These are phyloP conservation scores for Malassezia furfur DNA, from an alignment of 1,284 basidiomycete genomes.

Conservation along the genomic window DNA sequence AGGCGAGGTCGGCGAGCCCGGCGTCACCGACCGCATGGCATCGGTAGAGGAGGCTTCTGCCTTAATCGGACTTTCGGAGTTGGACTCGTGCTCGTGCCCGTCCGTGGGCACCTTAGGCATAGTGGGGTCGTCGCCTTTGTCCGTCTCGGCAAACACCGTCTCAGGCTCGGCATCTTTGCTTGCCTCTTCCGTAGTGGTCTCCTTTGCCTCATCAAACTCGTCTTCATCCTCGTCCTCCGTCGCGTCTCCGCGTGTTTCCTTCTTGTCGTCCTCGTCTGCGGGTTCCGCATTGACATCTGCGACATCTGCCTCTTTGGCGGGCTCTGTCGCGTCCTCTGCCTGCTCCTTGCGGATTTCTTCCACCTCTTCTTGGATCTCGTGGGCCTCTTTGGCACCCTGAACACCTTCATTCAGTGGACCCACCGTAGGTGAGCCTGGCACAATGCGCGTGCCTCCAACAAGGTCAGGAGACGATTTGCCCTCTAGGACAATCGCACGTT, in stretches of 20 bases:
- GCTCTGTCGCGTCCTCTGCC: slow-evolving; percentile 6
- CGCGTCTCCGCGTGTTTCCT: not conserved
- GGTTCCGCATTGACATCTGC: not conserved
- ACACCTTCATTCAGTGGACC: not conserved
- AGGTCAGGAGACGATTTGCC: slow-evolving; percentile 36
- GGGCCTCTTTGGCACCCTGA: not conserved
- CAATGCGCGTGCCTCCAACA: slow-evolving; percentile 4
- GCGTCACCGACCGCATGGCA: not conserved
- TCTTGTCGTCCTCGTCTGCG: not conserved
- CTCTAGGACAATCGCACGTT: slow-evolving; percentile 42
- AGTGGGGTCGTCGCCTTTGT: not conserved
- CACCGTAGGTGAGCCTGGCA: not conserved
- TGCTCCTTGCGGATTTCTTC: not conserved
- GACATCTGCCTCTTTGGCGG: not conserved
- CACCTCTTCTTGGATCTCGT: not conserved
- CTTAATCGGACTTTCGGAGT: not conserved
- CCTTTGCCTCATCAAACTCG: not conserved
- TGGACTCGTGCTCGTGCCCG: not conserved
- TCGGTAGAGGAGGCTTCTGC: not conserved
- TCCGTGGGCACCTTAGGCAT: not conserved
- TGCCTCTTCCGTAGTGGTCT: not conserved
- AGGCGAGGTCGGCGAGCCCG: not conserved
- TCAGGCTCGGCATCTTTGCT: not conserved
- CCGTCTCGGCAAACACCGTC: not conserved
- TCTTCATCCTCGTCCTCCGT: not conserved